Conservation (phyloP, 1,139 yeast genomes). For the Scheffersomyces titani region DNA sequence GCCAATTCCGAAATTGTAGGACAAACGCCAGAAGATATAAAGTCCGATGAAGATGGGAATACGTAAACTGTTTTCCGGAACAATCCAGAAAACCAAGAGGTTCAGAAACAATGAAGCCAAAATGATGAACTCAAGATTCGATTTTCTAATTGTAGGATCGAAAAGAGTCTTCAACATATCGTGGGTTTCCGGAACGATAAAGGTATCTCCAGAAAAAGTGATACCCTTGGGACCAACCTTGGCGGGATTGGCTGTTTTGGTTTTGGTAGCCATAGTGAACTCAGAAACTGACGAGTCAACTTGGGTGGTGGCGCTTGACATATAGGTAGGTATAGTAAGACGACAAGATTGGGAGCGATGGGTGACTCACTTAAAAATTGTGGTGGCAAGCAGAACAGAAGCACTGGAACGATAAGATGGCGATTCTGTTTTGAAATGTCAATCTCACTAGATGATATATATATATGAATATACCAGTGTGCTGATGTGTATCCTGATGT, state of each 20-base stretch:
- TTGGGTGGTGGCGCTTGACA: background rate
- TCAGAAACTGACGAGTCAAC: background rate
- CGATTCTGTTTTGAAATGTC: background rate
- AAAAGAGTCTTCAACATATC: slow-evolving; percentile 85
- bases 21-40: slow-evolving; percentile 75
- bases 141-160: slow-evolving; percentile 74
- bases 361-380: background rate
- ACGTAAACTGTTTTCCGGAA: slow-evolving; percentile 29
- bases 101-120: slow-evolving; percentile 54
- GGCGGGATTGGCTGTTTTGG: background rate
- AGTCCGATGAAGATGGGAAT: slow-evolving; percentile 50
- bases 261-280: background rate
- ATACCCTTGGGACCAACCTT: slow-evolving; percentile 41
- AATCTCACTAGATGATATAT: background rate
- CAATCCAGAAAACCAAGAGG: slow-evolving; percentile 47
- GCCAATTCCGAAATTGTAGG: slow-evolving; percentile 83
- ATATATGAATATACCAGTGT: background rate
- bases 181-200: slow-evolving; percentile 75
- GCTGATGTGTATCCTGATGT: background rate
- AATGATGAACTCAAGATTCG: slow-evolving; percentile 64
- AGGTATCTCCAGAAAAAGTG: slow-evolving; percentile 51
- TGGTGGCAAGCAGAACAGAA: background rate
- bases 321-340: background rate
- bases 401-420: background rate
- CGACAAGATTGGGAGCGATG: background rate